Evolutionary conservation across 768 basidiomycete species (phyloP).

Genomic region (Steccherinum ochraceum): DNA sequence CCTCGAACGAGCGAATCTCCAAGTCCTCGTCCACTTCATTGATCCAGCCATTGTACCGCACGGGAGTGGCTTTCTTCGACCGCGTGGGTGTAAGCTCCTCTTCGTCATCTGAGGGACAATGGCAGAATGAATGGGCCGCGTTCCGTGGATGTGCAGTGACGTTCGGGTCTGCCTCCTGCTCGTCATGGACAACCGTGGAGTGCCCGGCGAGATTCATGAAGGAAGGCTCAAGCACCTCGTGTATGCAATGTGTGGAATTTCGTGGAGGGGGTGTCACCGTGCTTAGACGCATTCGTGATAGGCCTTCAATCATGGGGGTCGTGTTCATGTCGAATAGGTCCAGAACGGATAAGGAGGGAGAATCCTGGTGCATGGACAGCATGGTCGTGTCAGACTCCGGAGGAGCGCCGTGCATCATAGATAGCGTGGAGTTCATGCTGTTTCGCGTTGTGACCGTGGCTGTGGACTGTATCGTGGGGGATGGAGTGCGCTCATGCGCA

Average conservation of each 20-base stretch:
- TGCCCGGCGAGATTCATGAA: slow-evolving; percentile 11
- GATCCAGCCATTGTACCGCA: slow-evolving; percentile 52
- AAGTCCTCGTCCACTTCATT: slow-evolving; percentile 43
- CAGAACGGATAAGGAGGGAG: slow-evolving; percentile 1
- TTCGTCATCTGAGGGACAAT: slow-evolving; percentile 3
- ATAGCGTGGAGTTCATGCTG: slow-evolving; percentile 19
- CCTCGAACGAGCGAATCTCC: slow-evolving; percentile 47
- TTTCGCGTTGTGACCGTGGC: slow-evolving; percentile 20
- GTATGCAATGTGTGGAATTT: not conserved
- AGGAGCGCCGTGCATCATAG: slow-evolving; percentile 22
- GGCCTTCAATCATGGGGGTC: not conserved
- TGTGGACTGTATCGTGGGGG: slow-evolving; percentile 25
- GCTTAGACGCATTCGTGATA: not conserved
- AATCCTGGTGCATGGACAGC: slow-evolving; percentile 6
- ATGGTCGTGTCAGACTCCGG: slow-evolving; percentile 20
- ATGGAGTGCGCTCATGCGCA: slow-evolving; percentile 21
- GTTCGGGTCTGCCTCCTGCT: slow-evolving; percentile 2
- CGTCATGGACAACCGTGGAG: slow-evolving; percentile 2
- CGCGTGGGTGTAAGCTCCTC: slow-evolving; percentile 8
- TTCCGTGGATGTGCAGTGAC: not conserved
- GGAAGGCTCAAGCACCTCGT: slow-evolving; percentile 15
- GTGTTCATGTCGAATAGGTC: slow-evolving; percentile 9
- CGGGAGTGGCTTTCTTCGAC: slow-evolving; percentile 17
- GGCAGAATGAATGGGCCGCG: not conserved
- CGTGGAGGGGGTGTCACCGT: not conserved